These are phyloP conservation scores for Nannochloris sp. DNA, from an alignment of 139 green algal species.

Conservation along the genomic window DNA sequence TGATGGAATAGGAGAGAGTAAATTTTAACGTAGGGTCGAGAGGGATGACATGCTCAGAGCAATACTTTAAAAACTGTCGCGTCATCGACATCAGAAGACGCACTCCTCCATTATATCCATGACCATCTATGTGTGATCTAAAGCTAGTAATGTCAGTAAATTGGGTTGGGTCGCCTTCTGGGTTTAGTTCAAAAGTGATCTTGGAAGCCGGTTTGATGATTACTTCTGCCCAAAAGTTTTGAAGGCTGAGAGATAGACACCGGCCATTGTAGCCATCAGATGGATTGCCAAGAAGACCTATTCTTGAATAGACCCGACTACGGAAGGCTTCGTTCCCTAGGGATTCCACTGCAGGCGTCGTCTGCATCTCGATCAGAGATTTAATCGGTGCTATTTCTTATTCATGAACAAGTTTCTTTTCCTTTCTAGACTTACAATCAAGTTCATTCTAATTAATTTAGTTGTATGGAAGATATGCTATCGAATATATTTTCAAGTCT, in stretches of 20 bases:
- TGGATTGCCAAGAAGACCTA: constrained; percentile 82
- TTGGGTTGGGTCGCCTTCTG: constrained; percentile 45
- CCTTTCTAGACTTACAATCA: neutral
- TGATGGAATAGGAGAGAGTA: constrained; percentile 71
- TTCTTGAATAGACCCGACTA: constrained; percentile 37
- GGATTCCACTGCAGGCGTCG: constrained; percentile 1
- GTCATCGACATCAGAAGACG: constrained; percentile 68
- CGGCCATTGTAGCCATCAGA: constrained; percentile 68
- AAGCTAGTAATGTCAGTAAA: constrained; percentile 45
- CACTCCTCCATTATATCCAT: constrained; percentile 77
- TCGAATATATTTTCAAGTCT: neutral
- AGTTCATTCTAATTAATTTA: neutral
- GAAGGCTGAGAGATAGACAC: constrained; percentile 53
- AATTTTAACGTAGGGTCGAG: constrained; percentile 53
- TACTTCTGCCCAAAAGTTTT: constrained; percentile 74
- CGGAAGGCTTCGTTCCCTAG: neutral
- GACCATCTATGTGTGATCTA: neutral
- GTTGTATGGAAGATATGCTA: neutral
- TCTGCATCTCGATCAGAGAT: neutral
- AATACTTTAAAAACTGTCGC: constrained; percentile 59
- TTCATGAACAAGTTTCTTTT: constrained; percentile 1
- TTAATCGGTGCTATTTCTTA: neutral
- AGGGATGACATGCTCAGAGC: constrained; percentile 28
- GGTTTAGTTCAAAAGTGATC: constrained; percentile 53
- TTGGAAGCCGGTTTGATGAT: constrained; percentile 20